These are phyloP conservation scores for Rhizophora mangle DNA, from an alignment of 345 rosid genomes.

Conservation along the genomic window DNA sequence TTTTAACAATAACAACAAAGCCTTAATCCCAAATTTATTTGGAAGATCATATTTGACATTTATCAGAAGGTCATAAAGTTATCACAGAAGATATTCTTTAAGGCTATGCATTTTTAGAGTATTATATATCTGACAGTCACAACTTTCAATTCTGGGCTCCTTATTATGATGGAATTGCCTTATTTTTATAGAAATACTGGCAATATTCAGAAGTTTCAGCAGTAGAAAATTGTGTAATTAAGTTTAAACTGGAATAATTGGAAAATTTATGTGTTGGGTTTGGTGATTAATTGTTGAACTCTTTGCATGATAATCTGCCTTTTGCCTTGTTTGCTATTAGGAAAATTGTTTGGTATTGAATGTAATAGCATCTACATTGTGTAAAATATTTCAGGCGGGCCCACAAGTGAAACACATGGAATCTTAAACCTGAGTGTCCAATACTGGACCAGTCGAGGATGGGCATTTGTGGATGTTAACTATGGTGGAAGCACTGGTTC, in stretches of 20 bases:
- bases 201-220: too few species aligned
- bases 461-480: constrained; percentile 96
- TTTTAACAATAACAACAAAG: too few species aligned
- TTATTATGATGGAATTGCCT: background rate
- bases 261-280: background rate
- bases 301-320: background rate
- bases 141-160: background rate
- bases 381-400: constrained; percentile 67
- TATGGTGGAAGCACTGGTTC: constrained; percentile 99
- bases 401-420: constrained; percentile 79
- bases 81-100: background rate
- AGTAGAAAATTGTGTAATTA: too few species aligned
- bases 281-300: background rate
- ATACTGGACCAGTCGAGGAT: constrained; percentile 97
- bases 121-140: background rate
- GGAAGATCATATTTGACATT: too few species aligned
- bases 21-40: too few species aligned
- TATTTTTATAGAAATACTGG: background rate
- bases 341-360: constrained; percentile 3
- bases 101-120: background rate
- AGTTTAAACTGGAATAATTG: too few species aligned
- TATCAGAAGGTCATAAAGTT: too few species aligned
- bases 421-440: constrained; percentile 68
- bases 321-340: background rate
- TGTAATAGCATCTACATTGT: background rate